Evolutionary conservation across 2,329 filamentous ascomycete species (phyloP).

Genomic region (Colletotrichum costaricense): DNA sequence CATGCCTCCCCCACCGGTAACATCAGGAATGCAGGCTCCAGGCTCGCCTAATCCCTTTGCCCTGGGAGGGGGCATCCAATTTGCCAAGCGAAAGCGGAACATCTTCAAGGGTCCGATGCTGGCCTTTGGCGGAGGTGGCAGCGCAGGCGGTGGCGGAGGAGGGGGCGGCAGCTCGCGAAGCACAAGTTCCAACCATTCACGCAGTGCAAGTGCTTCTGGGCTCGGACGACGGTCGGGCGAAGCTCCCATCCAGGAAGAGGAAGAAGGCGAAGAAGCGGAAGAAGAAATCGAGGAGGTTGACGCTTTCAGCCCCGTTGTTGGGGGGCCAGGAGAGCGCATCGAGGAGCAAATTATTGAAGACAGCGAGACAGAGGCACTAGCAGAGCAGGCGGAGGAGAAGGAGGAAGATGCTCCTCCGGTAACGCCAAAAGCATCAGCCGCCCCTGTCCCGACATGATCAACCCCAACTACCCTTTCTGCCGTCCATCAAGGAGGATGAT

Average conservation of each 20-base stretch:
- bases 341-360: constrained; percentile 55
- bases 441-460: constrained; percentile 3
- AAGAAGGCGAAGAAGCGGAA: constrained; percentile 59
- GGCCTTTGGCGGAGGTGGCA: constrained; percentile 59
- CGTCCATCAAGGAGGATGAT: not conserved
- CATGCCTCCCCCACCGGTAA: constrained; percentile 53
- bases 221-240: constrained; percentile 78
- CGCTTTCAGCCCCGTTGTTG: constrained; percentile 63
- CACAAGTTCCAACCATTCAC: constrained; percentile 55
- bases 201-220: constrained; percentile 71
- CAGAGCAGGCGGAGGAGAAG: not conserved
- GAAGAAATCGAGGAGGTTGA: constrained; percentile 70
- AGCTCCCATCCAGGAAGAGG: constrained; percentile 77
- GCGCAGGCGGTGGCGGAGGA: constrained; percentile 15
- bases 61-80: constrained; percentile 68
- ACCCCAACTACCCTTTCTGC: not conserved
- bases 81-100: constrained; percentile 84
- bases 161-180: constrained; percentile 50
- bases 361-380: constrained; percentile 29
- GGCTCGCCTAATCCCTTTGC: constrained; percentile 69
- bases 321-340: constrained; percentile 55
- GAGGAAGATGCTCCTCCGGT: constrained; percentile 1
- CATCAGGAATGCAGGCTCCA: constrained; percentile 51
- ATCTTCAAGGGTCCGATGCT: constrained; percentile 85
- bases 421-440: constrained; percentile 14